Evolutionary conservation across 345 rosid genomes (phyloP), one percentile per base, ranked within the genome.

Genomic region (Carallia brachiata): DNA sequence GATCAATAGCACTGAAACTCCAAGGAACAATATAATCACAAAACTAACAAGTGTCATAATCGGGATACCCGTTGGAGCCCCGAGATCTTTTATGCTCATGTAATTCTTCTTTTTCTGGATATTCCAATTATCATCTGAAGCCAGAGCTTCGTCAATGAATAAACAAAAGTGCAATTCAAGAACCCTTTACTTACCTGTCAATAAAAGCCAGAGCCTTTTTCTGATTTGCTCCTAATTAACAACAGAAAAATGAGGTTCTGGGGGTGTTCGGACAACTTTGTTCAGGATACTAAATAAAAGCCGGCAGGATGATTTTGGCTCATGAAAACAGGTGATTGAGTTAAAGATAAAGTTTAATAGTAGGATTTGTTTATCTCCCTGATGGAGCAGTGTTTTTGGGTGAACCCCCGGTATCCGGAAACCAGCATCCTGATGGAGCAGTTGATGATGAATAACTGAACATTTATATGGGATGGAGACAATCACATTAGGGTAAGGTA

Each of bases 11-110:
- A 19, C 30, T 6, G 78, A 87, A 52, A 88, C 70, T 1, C 77
- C 86, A 2, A 62, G n/a, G 68, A 86, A 81, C 44, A 86, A 40
- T 30, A 86, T 61, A 13, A 83, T 63, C 50, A 78, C 76, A 15
- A 80, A 63, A 17, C 81, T 73, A 28, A 80, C 61, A 18, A 83
- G 70, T 2, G 68, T 70, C 82, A 86, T 84, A 52, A 67, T 55
- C 19, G 37, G 67, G 59, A 75, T 44, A 36, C 66, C 67, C 44
- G 72, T 34, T 32, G 69, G 73, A 8, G 70, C 17, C 62, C 52
- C 47, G 39, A 65, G 7, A 64, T 28, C 5, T 10, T 68, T 55
- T 16, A n/a, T 63, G 12, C 47, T 77, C 81, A 74, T 74, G 13
- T 54, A 66, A 55, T 31, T 62, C 62, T 53, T 68, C 0, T 37